Base-by-base conservation (phyloP, 169 alveolate species). In the Perkinsus olseni region DNA sequence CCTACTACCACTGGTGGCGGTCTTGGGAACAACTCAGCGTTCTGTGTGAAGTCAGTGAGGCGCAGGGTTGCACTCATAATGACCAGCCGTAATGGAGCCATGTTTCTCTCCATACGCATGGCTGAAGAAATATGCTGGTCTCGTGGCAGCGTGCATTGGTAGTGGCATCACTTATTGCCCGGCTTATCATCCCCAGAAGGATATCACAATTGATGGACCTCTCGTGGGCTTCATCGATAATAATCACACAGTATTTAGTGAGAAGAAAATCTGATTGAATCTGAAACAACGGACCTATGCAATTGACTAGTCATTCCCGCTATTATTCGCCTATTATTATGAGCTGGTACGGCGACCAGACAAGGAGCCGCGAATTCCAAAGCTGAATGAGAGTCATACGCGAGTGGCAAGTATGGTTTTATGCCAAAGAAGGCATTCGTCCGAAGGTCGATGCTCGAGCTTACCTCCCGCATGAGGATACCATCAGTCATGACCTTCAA, bases 191-290 rank as follows among this genome's bases (percentile, higher is more conserved):
- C 48, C 99, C 99, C 90, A 99, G 96, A 82, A 99, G 95, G 74
- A 99, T 93, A 95, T 99, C 99, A 74, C 99, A 98, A 96, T 99
- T 99, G 92, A 99, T 97, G 93, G 99, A 98, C 95, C 99, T 97
- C 94, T 99, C 99, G 95, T 99, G 99, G 37, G 99, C 99, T 96
- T 99, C 99, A 96, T 99, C 99, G 92, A 99, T 97, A 51, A 99
- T 97, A 40, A 99, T 97, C 36, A 98, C 99, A 38, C 99, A 96
- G 96, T 99, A 99, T 93, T 98, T 96, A 38, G 98, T 96, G 93
- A 98, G 94, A 34, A 38, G 37, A 93, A 95, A 95, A 93, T 95
- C 97, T 36, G 93, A 91, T 48, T 95, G 97, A 10, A 94, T 94
- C 94, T 39, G 31, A 24, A 28, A 37, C 6, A 17, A 37, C 38